A percentile compares a stretch with the other conserved stretches of the same genome.
Conservation (phyloP, 306 rosid genomes). For the Boehmeria nivea region DNA sequence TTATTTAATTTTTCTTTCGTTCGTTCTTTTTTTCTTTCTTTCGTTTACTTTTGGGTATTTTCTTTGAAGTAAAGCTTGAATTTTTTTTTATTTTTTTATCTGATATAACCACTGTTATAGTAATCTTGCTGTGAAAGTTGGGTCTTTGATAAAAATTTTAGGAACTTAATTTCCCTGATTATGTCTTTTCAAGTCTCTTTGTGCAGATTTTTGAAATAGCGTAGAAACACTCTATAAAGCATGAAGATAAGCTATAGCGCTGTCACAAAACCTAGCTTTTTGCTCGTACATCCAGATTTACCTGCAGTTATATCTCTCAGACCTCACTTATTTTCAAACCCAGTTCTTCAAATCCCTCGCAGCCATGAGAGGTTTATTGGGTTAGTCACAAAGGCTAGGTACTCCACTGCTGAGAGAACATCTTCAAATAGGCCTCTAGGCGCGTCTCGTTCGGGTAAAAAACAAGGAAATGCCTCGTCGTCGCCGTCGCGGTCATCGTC, state of each 20-base stretch:
- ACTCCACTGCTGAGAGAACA: slow-evolving; percentile 48
- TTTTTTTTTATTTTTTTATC: too few species aligned
- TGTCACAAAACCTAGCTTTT: slow-evolving; percentile 51
- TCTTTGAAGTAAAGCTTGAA: background rate
- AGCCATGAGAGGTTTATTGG: slow-evolving; percentile 38
- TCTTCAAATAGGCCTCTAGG: slow-evolving; percentile 20
- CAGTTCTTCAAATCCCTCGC: slow-evolving; percentile 34
- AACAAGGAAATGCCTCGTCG: slow-evolving; percentile 37
- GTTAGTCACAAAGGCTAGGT: slow-evolving; percentile 41
- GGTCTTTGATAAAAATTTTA: background rate
- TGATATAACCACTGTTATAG: too few species aligned
- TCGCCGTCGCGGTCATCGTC: slow-evolving; percentile 32
- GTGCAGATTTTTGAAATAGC: slow-evolving; percentile 38
- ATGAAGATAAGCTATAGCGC: slow-evolving; percentile 50
- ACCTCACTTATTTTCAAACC: slow-evolving; percentile 38
- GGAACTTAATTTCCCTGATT: background rate
- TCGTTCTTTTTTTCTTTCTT: background rate
- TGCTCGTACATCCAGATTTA: slow-evolving; percentile 45
- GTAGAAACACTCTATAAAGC: slow-evolving; percentile 16
- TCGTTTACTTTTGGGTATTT: background rate
- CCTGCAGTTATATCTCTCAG: slow-evolving; percentile 42
- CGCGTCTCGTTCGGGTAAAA: slow-evolving; percentile 31
- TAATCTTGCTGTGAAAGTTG: too few species aligned
- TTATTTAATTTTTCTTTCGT: background rate
- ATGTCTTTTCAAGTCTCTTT: background rate